phyloP scores from a whole-genome alignment of 305 asterid genomes.

The Solanum chacoense region DNA sequence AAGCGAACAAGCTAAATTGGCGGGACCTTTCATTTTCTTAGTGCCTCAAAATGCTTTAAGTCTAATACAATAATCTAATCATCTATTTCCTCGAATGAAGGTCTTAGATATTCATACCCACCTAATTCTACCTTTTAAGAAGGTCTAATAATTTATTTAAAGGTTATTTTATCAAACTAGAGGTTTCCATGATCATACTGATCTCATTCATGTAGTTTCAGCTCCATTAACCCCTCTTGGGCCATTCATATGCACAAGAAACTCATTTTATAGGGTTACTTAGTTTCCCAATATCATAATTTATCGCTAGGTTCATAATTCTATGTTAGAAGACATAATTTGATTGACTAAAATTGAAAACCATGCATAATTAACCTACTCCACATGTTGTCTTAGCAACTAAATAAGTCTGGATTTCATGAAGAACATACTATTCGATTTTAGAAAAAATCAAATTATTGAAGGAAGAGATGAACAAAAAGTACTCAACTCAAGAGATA shows the following conservation, averaged over 20 bases:
- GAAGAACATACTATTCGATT: neutral
- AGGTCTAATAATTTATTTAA: neutral
- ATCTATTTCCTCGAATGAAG: neutral
- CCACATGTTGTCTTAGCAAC: neutral
- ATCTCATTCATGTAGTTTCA: neutral
- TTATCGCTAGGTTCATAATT: neutral
- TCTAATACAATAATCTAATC: neutral
- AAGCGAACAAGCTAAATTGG: neutral
- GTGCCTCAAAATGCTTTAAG: neutral
- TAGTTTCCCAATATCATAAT: neutral
- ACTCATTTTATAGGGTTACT: neutral
- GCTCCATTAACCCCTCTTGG: neutral
- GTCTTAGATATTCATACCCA: neutral
- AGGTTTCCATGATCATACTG: neutral
- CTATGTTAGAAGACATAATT: neutral
- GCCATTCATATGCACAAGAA: neutral
- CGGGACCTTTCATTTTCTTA: neutral
- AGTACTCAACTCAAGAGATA: neutral
- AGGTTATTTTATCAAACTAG: neutral
- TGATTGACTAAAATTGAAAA: neutral
- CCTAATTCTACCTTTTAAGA: neutral
- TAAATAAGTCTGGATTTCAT: neutral
- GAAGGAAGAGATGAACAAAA: neutral
- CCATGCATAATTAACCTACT: neutral
- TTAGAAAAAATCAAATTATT: neutral